Conservation (phyloP, 1,284 basidiomycete species). For the Moniliophthora roreri region DNA sequence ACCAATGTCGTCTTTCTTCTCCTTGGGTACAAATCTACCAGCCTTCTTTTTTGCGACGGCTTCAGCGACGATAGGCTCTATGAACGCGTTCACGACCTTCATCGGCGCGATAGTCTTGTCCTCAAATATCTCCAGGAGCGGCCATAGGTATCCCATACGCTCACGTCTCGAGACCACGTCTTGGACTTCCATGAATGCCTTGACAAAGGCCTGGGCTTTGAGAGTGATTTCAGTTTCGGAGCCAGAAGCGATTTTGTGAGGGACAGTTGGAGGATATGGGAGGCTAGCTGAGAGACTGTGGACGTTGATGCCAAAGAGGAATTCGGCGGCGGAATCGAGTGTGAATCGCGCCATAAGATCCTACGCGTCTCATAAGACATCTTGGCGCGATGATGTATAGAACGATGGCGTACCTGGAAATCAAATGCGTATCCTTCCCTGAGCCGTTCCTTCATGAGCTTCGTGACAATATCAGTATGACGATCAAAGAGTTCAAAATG, state of each 20-base stretch:
- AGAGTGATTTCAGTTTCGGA: not conserved
- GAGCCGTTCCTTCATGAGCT: constrained; percentile 10
- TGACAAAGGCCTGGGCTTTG: not conserved
- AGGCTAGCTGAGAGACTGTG: constrained; percentile 38
- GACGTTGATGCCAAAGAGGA: constrained; percentile 49
- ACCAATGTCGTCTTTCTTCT: constrained; percentile 25
- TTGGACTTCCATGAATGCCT: constrained; percentile 38
- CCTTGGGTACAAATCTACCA: constrained; percentile 9
- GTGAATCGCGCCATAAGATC: constrained; percentile 45
- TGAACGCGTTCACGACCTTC: constrained; percentile 47
- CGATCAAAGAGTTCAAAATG: constrained; percentile 56
- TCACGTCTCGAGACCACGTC: constrained; percentile 36
- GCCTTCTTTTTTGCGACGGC: constrained; percentile 40
- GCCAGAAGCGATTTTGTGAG: constrained; percentile 9
- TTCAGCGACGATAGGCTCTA: constrained; percentile 48
- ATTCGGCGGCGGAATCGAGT: constrained; percentile 54
- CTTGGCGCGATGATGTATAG: too few species aligned
- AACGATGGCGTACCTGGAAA: constrained; percentile 38
- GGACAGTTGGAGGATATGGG: constrained; percentile 40
- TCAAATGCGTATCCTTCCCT: constrained; percentile 36
- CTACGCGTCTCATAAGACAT: not conserved
- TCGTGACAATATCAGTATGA: constrained; percentile 41
- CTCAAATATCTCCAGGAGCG: constrained; percentile 45
- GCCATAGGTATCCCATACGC: constrained; percentile 44
- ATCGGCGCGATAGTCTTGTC: constrained; percentile 45